Percentiles rank a stretch among this genome's conserved stretches.
These are phyloP conservation scores for Pythium angustatum DNA, from an alignment of 352 stramenopile species.

Conservation along the genomic window DNA sequence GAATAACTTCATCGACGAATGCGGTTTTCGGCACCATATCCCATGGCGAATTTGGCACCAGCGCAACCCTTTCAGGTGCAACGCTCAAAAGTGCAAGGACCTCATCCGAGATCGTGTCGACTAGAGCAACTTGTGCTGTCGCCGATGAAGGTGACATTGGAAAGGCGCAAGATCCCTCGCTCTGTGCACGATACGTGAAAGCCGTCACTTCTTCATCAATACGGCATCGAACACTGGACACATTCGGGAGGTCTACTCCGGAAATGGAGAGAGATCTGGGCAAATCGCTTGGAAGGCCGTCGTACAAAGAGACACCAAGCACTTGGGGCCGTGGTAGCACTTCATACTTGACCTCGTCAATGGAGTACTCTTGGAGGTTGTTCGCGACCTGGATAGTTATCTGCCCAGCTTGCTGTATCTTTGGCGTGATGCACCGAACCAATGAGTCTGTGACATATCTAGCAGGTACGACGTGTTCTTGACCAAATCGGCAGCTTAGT, in stretches of 20 bases:
- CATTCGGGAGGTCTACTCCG: constrained; percentile 3
- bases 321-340: constrained; percentile 40
- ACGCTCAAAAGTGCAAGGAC: neutral
- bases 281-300: neutral
- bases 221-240: neutral
- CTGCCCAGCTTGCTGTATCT: constrained; percentile 28
- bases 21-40: neutral
- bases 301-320: constrained; percentile 34
- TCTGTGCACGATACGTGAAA: neutral
- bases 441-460: constrained; percentile 38
- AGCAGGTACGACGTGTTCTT: constrained; percentile 30
- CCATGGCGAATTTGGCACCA: neutral
- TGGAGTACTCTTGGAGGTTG: constrained; percentile 57
- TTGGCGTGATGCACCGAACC: constrained; percentile 36
- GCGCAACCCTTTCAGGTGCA: neutral
- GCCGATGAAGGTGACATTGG: neutral
- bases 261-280: neutral
- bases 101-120: neutral
- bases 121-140: neutral
- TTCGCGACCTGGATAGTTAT: constrained; percentile 51
- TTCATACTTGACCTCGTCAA: constrained; percentile 34
- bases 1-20: neutral
- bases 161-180: neutral
- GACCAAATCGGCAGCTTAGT: constrained; percentile 48
- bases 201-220: constrained; percentile 5